Evolutionary conservation across 2,329 filamentous ascomycete species (phyloP), one percentile per base, ranked within the genome.

Genomic region (Trichoderma sp.): DNA sequence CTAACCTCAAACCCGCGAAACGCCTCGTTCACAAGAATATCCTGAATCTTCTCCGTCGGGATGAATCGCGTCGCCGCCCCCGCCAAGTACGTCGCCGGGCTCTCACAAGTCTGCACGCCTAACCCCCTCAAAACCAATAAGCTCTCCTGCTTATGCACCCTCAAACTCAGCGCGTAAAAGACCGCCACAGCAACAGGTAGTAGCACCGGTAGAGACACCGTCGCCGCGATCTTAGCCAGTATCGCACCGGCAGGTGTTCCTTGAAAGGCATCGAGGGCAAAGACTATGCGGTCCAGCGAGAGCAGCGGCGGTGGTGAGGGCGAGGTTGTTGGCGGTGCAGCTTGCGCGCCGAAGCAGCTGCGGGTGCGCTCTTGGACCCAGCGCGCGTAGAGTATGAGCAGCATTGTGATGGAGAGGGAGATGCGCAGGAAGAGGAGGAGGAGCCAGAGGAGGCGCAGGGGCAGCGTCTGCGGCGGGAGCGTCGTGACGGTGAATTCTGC

Each of bases 11-110:
- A 97, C 0, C 95, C 95, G 71, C 89, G 90, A 82, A 98, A 98
- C 4, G 95, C 96, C 84, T 99, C 96, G 80, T 98, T 94, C 65
- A 99, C 93, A 69, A 98, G 89, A 71, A 99, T 91, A 80, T 99
- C 96, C 79, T 93, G 93, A 72, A 99, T 97, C 82, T 93, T 91
- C 58, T 92, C 93, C 0, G 95, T 97, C 0, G 96, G 95, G 72
- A 99, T 98, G 81, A 91, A 87, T 71, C 87, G 82, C 77, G 87
- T 87, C 70, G 83, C 81, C 60, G 79, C 76, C 21, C 80, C 76
- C 4, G 81, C 80, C 43, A 95, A 85, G 77, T 93, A 94, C 9
- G 90, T 92, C 18, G 73, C 73, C 5, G 81, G 73, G 9, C 91
- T 90, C 32, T 89, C 91, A 8, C 89, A 91, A 3, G 94, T 98